phyloP scores from a whole-genome alignment of 2,329 filamentous ascomycete species.

The Botryotinia narcissicola region DNA sequence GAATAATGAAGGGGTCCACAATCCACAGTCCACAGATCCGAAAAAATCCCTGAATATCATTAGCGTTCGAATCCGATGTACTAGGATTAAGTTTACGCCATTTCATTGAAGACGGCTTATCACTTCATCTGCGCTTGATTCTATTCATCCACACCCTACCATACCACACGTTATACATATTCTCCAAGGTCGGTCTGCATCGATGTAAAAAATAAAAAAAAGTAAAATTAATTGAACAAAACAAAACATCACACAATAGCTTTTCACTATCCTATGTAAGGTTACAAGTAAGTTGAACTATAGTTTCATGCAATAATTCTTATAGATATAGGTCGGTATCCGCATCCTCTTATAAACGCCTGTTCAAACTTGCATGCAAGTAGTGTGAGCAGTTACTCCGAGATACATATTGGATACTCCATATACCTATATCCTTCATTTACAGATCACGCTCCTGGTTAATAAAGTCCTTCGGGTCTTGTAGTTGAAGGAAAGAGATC shows the following conservation, averaged over 20 bases:
- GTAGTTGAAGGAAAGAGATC: background rate
- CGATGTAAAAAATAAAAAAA: background rate
- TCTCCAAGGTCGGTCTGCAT: background rate
- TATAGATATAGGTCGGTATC: conserved; percentile 14
- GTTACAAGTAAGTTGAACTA: conserved; percentile 10
- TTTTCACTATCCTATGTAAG: background rate
- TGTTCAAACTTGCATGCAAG: conserved; percentile 10
- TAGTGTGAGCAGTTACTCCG: conserved; percentile 1
- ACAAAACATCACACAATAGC: background rate
- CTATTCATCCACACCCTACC: background rate
- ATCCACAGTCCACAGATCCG: background rate
- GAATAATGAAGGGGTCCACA: conserved; percentile 6
- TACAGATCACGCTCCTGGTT: background rate
- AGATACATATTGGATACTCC: conserved; percentile 1
- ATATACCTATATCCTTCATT: conserved; percentile 3
- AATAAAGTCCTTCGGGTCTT: background rate
- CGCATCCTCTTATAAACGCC: conserved; percentile 11
- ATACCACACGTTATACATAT: background rate
- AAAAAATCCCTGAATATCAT: conserved; percentile 6
- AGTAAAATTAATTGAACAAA: background rate
- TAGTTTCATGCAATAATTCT: conserved; percentile 12
- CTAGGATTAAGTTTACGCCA: conserved; percentile 1
- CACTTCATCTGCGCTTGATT: background rate
- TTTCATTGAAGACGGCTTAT: background rate
- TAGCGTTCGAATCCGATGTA: background rate